Evolutionary conservation across 371 early-diverging fungal genomes (phyloP).

Genomic region (Mucor racemosus): DNA sequence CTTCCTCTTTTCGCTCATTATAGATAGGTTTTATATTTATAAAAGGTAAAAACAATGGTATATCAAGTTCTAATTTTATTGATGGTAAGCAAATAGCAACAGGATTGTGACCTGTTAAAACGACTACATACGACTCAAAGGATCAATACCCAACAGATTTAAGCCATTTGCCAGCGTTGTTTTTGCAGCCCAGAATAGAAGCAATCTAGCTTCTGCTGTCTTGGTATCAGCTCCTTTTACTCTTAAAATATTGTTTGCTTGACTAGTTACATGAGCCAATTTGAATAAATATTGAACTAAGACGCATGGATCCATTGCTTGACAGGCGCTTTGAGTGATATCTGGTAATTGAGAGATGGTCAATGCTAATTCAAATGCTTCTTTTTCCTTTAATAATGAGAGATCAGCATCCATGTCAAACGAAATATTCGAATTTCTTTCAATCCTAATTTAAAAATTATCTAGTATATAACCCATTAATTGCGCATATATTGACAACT

Average conservation of each 20-base stretch:
- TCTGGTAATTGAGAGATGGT: slow-evolving; percentile 88
- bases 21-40: background rate
- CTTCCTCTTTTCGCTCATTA: slow-evolving; percentile 30
- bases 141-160: slow-evolving; percentile 74
- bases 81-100: background rate
- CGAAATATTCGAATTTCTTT: slow-evolving; percentile 36
- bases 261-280: slow-evolving; percentile 79
- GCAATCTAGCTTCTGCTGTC: slow-evolving; percentile 79
- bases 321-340: slow-evolving; percentile 58
- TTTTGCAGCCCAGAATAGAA: slow-evolving; percentile 77
- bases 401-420: slow-evolving; percentile 24
- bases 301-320: slow-evolving; percentile 83
- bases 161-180: slow-evolving; percentile 83
- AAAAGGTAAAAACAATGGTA: background rate
- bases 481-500: background rate
- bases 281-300: slow-evolving; percentile 88
- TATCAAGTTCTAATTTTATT: background rate
- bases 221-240: slow-evolving; percentile 72
- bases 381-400: slow-evolving; percentile 68
- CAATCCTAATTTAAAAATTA: slow-evolving; percentile 35
- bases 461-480: too few species aligned
- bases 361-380: slow-evolving; percentile 73
- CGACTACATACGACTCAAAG: slow-evolving; percentile 84
- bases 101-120: background rate
- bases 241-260: slow-evolving; percentile 71